phyloP scores from a whole-genome alignment of 257 asterid species.

The Solanum etuberosum region DNA sequence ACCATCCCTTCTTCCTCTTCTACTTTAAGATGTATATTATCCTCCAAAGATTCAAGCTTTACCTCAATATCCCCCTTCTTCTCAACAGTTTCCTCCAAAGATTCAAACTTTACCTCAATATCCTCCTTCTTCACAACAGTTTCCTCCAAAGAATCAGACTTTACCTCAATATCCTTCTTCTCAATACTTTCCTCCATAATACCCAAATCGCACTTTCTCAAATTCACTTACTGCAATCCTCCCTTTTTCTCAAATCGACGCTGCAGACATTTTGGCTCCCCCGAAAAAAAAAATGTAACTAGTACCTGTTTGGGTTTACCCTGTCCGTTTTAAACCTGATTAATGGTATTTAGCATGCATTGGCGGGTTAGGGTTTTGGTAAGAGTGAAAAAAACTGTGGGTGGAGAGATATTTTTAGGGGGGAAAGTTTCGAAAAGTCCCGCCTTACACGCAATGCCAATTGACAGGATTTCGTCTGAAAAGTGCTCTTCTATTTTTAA shows the following conservation, averaged over 20 bases:
- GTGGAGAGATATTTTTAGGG: neutral
- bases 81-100: neutral
- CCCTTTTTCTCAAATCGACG: neutral
- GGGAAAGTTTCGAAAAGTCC: neutral
- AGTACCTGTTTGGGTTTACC: neutral
- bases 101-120: neutral
- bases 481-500: neutral
- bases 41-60: neutral
- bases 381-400: neutral
- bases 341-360: neutral
- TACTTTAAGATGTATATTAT: neutral
- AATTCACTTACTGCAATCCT: neutral
- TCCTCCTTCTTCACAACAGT: neutral
- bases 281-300: neutral
- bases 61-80: neutral
- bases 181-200: neutral
- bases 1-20: neutral
- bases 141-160: neutral
- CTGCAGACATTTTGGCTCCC: neutral
- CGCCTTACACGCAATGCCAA: neutral
- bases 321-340: neutral
- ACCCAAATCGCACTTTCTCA: neutral
- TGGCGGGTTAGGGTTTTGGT: neutral
- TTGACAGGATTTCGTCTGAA: neutral
- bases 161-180: neutral